Percentiles rank a stretch among this genome's conserved stretches.
Evolutionary conservation across 257 asterid genomes (phyloP).

Genomic region (Penstemon davidsonii): DNA sequence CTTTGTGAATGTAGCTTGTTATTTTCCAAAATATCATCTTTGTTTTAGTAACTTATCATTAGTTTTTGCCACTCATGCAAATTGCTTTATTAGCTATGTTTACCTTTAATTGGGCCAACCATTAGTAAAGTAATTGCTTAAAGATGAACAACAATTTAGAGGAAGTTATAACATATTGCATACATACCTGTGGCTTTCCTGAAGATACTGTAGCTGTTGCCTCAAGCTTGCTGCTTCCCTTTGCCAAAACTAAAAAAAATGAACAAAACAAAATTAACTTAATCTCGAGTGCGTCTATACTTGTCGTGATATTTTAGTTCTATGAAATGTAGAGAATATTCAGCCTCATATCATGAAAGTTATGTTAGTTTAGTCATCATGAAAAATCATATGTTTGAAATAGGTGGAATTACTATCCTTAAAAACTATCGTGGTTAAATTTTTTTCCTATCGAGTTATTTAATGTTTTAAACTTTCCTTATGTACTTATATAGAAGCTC

Average conservation of each 20-base stretch:
- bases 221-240: constrained; percentile 50
- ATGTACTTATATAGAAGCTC: background rate
- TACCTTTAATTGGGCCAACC: constrained; percentile 1
- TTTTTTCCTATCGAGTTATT: background rate
- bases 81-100: background rate
- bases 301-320: background rate
- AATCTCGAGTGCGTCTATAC: constrained; percentile 1
- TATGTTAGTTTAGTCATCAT: background rate
- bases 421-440: background rate
- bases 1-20: too few relatives aligned
- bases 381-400: background rate
- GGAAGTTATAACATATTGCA: constrained; percentile 17
- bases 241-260: constrained; percentile 45
- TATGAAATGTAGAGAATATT: background rate
- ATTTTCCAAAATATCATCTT: too few relatives aligned
- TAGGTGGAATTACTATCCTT: background rate
- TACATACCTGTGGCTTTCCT: constrained; percentile 47
- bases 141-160: background rate
- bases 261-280: constrained; percentile 13
- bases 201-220: constrained; percentile 51
- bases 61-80: too few relatives aligned
- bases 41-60: too few relatives aligned
- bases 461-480: background rate
- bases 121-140: background rate
- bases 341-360: background rate